Evolutionary conservation across 345 rosid genomes (phyloP).

Genomic region (Gossypium bickii): DNA sequence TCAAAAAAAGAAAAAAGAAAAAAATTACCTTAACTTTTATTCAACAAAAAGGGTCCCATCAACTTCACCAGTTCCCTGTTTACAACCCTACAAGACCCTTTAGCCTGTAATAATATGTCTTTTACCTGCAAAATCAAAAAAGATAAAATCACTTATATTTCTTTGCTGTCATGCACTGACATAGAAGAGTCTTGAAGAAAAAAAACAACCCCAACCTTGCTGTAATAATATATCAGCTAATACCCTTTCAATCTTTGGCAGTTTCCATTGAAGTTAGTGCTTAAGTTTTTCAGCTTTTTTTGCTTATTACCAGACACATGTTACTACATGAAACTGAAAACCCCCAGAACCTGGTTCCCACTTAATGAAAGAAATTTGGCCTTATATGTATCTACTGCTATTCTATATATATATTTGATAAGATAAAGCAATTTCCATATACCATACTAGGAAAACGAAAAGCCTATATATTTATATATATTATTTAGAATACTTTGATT

Average conservation of each 20-base stretch:
- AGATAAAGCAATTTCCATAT: neutral
- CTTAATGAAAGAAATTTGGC: neutral
- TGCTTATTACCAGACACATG: slow-evolving; percentile 6
- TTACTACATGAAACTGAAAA: slow-evolving; percentile 4
- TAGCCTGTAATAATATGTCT: slow-evolving; percentile 18
- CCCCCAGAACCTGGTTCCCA: neutral
- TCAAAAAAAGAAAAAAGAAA: neutral
- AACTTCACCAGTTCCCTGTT: slow-evolving; percentile 28
- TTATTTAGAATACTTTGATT: no score
- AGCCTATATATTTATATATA: neutral
- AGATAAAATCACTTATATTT: neutral
- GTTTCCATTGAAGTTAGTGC: neutral
- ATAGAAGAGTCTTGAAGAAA: slow-evolving; percentile 15
- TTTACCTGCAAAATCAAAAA: slow-evolving; percentile 21
- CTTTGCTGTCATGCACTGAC: slow-evolving; percentile 24
- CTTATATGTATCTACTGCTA: neutral
- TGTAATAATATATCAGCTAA: no score
- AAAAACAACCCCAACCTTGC: slow-evolving; percentile 8
- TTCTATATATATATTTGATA: neutral
- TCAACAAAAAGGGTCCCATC: slow-evolving; percentile 38
- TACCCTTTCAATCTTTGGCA: neutral
- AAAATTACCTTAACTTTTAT: slow-evolving; percentile 24
- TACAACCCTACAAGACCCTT: slow-evolving; percentile 23
- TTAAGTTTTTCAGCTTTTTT: neutral
- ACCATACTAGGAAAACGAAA: neutral